These are phyloP conservation scores for Exophiala sideris DNA, from an alignment of 2,329 filamentous ascomycete genomes.

Conservation along the genomic window DNA sequence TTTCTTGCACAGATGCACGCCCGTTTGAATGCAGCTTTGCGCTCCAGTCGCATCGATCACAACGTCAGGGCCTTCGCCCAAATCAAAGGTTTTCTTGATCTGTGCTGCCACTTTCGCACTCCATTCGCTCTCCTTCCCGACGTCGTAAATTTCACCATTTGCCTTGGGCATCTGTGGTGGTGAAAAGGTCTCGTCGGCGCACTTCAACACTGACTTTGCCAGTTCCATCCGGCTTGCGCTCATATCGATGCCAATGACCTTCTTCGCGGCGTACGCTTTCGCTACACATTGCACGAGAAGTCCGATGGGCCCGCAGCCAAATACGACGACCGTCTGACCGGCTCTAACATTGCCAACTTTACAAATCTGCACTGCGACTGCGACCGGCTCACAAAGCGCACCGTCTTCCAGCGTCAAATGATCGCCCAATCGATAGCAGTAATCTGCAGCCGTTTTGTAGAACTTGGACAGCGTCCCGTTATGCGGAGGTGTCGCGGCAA, in stretches of 20 bases:
- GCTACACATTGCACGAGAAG: conserved; percentile 47
- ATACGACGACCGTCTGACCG: conserved; percentile 46
- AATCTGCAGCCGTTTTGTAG: conserved; percentile 48
- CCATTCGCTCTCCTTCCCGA: conserved; percentile 36
- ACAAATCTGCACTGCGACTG: conserved; percentile 50
- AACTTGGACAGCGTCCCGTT: conserved; percentile 51
- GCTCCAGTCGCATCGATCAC: conserved; percentile 51
- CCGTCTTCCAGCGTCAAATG: conserved; percentile 50
- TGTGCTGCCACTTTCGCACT: conserved; percentile 38
- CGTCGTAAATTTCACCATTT: background rate
- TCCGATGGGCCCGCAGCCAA: conserved; percentile 52
- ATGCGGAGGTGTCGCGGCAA: conserved; percentile 51
- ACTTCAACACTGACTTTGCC: conserved; percentile 30
- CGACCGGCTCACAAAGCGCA: conserved; percentile 52
- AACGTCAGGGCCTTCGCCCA: conserved; percentile 48
- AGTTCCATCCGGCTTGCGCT: conserved; percentile 42
- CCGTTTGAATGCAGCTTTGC: conserved; percentile 48
- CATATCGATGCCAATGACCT: conserved; percentile 49
- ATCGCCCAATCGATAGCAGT: conserved; percentile 45
- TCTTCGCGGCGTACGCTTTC: conserved; percentile 45
- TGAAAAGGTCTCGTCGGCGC: conserved; percentile 44
- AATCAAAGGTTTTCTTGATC: conserved; percentile 39
- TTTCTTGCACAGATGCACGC: conserved; percentile 43
- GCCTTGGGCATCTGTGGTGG: conserved; percentile 32
- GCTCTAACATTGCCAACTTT: conserved; percentile 41